Base-by-base conservation (phyloP, 192 early-diverging fungal genomes). In the Neocallimastix lanati region DNA sequence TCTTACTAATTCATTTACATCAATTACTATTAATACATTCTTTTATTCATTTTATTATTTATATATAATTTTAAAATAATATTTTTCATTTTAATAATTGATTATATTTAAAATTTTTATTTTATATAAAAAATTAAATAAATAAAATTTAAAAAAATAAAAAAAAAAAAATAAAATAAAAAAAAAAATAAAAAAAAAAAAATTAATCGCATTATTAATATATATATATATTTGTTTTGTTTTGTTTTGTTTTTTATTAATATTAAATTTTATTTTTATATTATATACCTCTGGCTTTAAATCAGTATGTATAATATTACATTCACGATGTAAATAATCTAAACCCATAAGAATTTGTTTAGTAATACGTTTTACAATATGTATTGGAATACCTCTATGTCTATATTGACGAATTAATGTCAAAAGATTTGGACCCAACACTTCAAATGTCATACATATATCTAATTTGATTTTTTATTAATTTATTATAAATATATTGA, bases 361-460 rank as follows among this genome's bases (percentile, higher is more conserved):
- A 12, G 92, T 87, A 78, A 99, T 93, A 77, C 96, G 92, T 83
- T 94, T 94, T 78, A 99, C 97, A 40, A 98, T 87, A 35, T 87
- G 87, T 5, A 91, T 79, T 1, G 96, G 95, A 27, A 99, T 92
- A 4, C 97, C 97, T 28, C 90, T 88, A 82, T 94, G 90, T 76
- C 88, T 88, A 82, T 94, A 93, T 35, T 90, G 88, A 78, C 93
- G 90, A 78, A 99, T 94, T 80, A 99, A 84, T 25, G 92, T 93
- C 58, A 99, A 83, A 37, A 99, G 86, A 77, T 96, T 99, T 79
- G 96, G 96, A 38, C 97, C 97, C 33, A 99, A 85, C 0, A 97
- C 95, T 83, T 99, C 97, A 85, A 99, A 98, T 11, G 94, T 94
- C 96, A 99, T 99, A 82, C 93, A 94, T 21, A 99, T 92, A 80